Evolutionary conservation across 1,139 yeast genomes (phyloP).

Genomic region (Magnusiomyces paraingens): DNA sequence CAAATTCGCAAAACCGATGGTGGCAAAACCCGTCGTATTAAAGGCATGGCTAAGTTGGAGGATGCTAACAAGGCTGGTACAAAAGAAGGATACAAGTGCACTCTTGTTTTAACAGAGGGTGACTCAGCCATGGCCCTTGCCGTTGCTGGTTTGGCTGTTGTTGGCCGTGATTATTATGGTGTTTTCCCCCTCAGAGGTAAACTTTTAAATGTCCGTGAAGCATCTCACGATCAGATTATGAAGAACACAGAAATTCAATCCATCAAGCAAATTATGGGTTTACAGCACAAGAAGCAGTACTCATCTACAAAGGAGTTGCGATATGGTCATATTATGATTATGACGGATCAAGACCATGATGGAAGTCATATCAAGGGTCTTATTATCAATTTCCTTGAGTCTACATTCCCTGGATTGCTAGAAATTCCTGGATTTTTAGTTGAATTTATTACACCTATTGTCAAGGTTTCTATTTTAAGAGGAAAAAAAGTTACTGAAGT

Average conservation of each 20-base stretch:
- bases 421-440: slow-evolving; percentile 87
- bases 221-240: slow-evolving; percentile 85
- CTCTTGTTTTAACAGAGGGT: slow-evolving; percentile 92
- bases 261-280: slow-evolving; percentile 88
- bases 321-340: slow-evolving; percentile 96
- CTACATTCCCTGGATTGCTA: slow-evolving; percentile 89
- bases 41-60: slow-evolving; percentile 82
- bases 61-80: slow-evolving; percentile 99
- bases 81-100: slow-evolving; percentile 82
- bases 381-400: slow-evolving; percentile 85
- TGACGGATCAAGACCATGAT: slow-evolving; percentile 99
- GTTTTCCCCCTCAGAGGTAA: slow-evolving; percentile 96
- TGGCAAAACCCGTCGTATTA: slow-evolving; percentile 80
- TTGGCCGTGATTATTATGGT: slow-evolving; percentile 93
- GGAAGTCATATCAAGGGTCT: slow-evolving; percentile 98
- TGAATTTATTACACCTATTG: slow-evolving; percentile 95
- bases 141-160: slow-evolving; percentile 89
- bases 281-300: slow-evolving; percentile 86
- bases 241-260: slow-evolving; percentile 94
- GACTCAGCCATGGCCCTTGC: slow-evolving; percentile 94
- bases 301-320: slow-evolving; percentile 68
- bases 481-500: slow-evolving; percentile 51
- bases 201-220: slow-evolving; percentile 91
- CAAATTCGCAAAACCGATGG: slow-evolving; percentile 93
- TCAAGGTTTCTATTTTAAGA: slow-evolving; percentile 72